These are phyloP conservation scores for Mucor velutinosus DNA, from an alignment of 371 early-diverging fungal genomes.

Conservation along the genomic window DNA sequence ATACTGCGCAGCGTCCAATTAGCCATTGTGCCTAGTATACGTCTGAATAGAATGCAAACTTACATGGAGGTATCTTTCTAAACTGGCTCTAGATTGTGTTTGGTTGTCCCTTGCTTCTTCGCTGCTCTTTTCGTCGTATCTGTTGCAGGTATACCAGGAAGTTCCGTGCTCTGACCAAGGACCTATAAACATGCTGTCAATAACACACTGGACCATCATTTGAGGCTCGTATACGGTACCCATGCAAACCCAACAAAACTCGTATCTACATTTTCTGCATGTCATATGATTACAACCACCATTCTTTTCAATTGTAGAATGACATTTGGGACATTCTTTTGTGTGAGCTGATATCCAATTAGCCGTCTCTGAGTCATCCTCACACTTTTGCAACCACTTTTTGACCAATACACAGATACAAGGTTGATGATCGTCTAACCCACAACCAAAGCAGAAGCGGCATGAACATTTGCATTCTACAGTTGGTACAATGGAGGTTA, in stretches of 20 bases:
- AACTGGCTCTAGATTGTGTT: constrained; percentile 82
- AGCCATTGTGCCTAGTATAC: neutral
- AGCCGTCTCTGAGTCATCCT: constrained; percentile 96
- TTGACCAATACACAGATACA: constrained; percentile 86
- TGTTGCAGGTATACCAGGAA: constrained; percentile 89
- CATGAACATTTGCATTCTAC: constrained; percentile 84
- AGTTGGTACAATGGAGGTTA: constrained; percentile 79
- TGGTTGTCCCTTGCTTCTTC: constrained; percentile 81
- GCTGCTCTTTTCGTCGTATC: constrained; percentile 86
- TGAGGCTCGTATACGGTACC: constrained; percentile 20
- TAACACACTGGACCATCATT: neutral
- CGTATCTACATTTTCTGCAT: constrained; percentile 84
- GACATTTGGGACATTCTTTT: constrained; percentile 95
- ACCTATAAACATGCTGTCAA: constrained; percentile 41
- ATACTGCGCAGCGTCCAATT: constrained; percentile 60
- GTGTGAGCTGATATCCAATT: constrained; percentile 98
- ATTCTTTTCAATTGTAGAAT: constrained; percentile 96
- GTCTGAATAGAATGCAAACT: constrained; percentile 8
- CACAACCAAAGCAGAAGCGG: constrained; percentile 94
- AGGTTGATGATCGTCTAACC: constrained; percentile 89
- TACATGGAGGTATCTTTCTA: constrained; percentile 95
- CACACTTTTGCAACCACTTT: constrained; percentile 93
- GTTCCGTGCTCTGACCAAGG: constrained; percentile 95
- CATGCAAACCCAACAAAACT: constrained; percentile 92
- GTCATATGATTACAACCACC: constrained; percentile 97